These are phyloP conservation scores for Heritiera littoralis DNA, from an alignment of 345 rosid genomes.

Conservation along the genomic window DNA sequence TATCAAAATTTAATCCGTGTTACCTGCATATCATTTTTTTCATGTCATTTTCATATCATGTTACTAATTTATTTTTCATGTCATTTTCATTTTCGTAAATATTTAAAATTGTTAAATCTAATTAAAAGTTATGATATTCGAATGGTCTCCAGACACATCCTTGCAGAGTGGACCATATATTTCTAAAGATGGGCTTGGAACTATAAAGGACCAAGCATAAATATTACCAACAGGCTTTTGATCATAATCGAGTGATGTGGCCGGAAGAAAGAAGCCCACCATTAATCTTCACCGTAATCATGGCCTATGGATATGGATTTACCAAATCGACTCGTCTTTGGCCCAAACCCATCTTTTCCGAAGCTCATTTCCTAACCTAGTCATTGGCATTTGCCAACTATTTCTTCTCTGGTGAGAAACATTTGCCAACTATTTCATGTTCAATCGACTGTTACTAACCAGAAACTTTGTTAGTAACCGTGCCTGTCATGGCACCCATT, in stretches of 20 bases:
- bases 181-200: background rate
- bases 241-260: background rate
- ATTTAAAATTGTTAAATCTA: no score
- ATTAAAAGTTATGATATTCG: no score
- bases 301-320: background rate
- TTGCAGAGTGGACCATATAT: background rate
- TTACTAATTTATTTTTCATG: no score
- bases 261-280: background rate
- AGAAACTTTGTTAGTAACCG: background rate
- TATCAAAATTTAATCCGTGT: no score
- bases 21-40: no score
- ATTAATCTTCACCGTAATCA: background rate
- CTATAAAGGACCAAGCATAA: background rate
- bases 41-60: no score
- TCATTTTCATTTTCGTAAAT: no score
- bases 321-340: background rate
- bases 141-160: no score
- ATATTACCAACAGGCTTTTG: no score
- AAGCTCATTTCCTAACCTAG: background rate
- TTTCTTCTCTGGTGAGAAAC: no score
- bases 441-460: background rate
- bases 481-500: background rate
- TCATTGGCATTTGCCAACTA: background rate
- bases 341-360: background rate
- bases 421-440: background rate